Conservation (phyloP, 306 rosid genomes). For the Cucurbita pepo region DNA sequence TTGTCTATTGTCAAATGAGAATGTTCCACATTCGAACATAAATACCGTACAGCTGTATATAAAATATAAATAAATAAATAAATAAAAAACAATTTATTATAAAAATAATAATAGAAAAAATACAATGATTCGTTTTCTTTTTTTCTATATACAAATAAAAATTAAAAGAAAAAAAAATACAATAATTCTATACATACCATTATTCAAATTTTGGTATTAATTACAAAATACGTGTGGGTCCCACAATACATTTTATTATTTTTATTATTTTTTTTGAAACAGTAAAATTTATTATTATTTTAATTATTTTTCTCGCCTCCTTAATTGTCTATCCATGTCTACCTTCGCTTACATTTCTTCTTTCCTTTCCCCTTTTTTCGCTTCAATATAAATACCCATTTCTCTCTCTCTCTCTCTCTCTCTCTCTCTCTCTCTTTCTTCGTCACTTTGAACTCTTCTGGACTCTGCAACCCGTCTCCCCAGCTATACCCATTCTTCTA, state of each 20-base stretch:
- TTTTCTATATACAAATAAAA: no score
- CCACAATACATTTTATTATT: background rate
- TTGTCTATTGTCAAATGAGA: background rate
- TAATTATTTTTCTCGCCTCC: background rate
- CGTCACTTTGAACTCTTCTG: conserved; percentile 1
- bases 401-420: background rate
- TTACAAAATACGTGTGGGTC: background rate
- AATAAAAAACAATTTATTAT: background rate
- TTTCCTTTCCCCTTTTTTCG: background rate
- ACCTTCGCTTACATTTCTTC: background rate
- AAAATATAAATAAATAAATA: background rate
- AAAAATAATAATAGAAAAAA: background rate
- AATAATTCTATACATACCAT: background rate
- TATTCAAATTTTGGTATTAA: background rate
- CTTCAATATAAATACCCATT: background rate
- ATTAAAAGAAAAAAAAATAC: no score
- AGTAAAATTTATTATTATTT: background rate
- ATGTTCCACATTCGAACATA: background rate
- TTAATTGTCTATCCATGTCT: background rate
- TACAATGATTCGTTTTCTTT: background rate
- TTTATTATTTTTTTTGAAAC: background rate
- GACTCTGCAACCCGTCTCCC: background rate
- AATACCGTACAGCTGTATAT: background rate
- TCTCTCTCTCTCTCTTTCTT: background rate
- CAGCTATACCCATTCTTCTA: background rate